Evolutionary conservation across 768 basidiomycete genomes (phyloP).

Genomic region (Podaxis pistillaris): DNA sequence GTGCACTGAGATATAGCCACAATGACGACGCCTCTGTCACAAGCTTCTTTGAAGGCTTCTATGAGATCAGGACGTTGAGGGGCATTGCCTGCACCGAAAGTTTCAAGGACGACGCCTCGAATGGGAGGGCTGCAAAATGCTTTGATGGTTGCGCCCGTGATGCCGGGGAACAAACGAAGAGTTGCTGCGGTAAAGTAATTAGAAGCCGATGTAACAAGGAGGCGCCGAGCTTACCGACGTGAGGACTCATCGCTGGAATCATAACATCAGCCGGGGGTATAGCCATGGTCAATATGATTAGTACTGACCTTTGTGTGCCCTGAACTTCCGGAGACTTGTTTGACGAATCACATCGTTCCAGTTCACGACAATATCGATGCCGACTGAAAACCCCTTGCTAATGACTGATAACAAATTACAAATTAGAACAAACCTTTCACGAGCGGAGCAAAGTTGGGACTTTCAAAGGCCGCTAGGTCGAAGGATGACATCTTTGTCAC

Average conservation of each 20-base stretch:
- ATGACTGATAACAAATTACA: constrained; percentile 1
- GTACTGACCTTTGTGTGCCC: constrained; percentile 69
- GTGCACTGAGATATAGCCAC: constrained; percentile 91
- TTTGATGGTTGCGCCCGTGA: constrained; percentile 68
- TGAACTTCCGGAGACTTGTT: constrained; percentile 74
- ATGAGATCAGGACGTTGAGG: constrained; percentile 79
- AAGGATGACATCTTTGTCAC: constrained; percentile 82
- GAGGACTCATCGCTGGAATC: constrained; percentile 65
- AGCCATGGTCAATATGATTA: background rate
- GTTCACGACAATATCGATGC: constrained; percentile 86
- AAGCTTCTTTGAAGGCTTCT: constrained; percentile 75
- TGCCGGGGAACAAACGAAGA: constrained; percentile 85
- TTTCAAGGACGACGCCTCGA: constrained; percentile 83
- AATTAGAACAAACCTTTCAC: constrained; percentile 62
- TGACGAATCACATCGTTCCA: constrained; percentile 89
- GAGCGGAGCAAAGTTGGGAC: constrained; percentile 80
- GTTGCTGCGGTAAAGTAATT: constrained; percentile 48
- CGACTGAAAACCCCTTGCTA: constrained; percentile 47
- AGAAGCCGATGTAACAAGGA: constrained; percentile 3
- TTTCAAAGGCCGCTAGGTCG: constrained; percentile 80
- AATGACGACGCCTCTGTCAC: constrained; percentile 79
- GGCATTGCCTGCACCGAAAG: constrained; percentile 92
- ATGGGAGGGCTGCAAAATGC: constrained; percentile 76
- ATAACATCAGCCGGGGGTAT: constrained; percentile 7
- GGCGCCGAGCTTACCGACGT: constrained; percentile 62